Evolutionary conservation across 331 rosid genomes (phyloP), one percentile per base, ranked within the genome.

Genomic region (Arachis monticola): DNA sequence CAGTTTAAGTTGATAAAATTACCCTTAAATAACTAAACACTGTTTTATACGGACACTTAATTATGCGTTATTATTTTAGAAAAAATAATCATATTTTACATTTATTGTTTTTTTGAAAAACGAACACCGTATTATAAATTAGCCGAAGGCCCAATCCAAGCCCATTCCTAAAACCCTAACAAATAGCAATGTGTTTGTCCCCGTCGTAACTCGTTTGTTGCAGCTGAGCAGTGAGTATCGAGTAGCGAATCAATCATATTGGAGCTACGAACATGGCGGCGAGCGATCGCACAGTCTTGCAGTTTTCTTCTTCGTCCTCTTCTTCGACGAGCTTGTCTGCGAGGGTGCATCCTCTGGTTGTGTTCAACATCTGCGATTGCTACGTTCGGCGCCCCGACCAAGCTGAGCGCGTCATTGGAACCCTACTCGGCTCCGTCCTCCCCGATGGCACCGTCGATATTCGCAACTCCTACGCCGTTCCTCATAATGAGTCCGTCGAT

Each of bases 401-500:
- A 78, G 91, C 97, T 7, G 97, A 95, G 73, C 93, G 99, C 50
- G 97, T 95, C 64, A 95, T 95, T 75, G 97, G 99, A 32, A 95
- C 97, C 6, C 99, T 95, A 10, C 97, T 95, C 5, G 97, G 99
- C 14, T 92, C 92, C 51, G 65, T 94, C 66, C 81, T 87, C 5
- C 88, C 97, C 40, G 93, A 94, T 5, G 99, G 99, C 74, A 92
- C 96, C 13, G 90, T 94, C 1, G 97, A 94, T 72, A 83, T 94
- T 73, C 86, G 97, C 59, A 94, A 94, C 83, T 92, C 97, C 11
- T 94, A 94, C 51, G 99, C 99, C 4, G 99, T 94, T 78, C 99
- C 99, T 73, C 99, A 94, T 75, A 93, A 53, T 13, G 99, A 94
- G 79, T 79, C 80, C 31, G 73, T 85, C 2, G 99, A 84, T 31